Base-by-base conservation (phyloP, 495 filamentous ascomycete species). In the Podospora didyma region DNA sequence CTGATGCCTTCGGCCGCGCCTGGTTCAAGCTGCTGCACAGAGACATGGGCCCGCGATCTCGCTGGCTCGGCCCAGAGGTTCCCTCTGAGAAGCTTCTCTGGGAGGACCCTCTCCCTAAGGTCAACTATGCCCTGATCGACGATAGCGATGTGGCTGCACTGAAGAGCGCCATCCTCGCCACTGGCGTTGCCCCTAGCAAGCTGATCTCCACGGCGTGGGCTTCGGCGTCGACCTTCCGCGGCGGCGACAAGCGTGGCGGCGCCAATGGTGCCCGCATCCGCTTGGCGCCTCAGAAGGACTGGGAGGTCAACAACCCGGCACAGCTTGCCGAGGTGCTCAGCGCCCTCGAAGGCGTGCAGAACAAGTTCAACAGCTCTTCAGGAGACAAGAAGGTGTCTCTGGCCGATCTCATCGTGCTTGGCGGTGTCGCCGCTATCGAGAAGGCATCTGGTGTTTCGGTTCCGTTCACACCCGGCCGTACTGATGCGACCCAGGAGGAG, bases 11-110 rank as follows among this genome's bases (percentile, higher is more conserved):
- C 61, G 72, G 79, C 45, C 80, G 82, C 47, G 86, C 86, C 50
- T 89, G 86, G 86, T 89, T 89, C 80, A 89, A 89, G 81, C 78
- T 89, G 51, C 73, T 86, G 35, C 86, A 89, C 73, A 84, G 86
- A 70, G 86, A 89, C 66, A 77, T 89, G 72, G 86, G 86, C 16
- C 86, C 86, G 16, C 79, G 83, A 19, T 62, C 75, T 34, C 83
- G 84, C 66, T 89, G 83, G 74, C 64, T 88, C 54, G 86, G 86
- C 47, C 86, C 86, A 24, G 86, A 89, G 71, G 73, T 87, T 11
- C 86, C 86, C 11, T 64, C 69, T 9, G 86, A 89, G 70, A 72
- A 69, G 37, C 71, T 84, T 24, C 53, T 80, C 60, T 89, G 86
- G 86, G 81, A 88, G 64, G 86, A 89, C 53, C 80, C 82, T 21